Evolutionary conservation across 1,284 basidiomycete species (phyloP).

Genomic region (Tausonia pullulans): DNA sequence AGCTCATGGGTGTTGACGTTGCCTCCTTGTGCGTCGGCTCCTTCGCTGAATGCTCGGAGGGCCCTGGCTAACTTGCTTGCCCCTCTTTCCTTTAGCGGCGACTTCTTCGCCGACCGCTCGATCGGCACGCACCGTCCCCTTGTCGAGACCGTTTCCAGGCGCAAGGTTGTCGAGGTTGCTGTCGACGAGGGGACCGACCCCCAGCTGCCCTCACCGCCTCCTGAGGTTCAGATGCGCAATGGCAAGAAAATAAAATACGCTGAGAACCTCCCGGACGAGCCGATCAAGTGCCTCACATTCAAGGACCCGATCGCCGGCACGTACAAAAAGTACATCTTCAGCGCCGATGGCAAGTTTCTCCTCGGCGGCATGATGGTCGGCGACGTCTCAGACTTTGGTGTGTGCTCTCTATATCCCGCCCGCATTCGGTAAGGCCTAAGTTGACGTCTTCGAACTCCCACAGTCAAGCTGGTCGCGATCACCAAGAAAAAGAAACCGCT

Average conservation of each 20-base stretch:
- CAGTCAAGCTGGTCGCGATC: conserved; percentile 55
- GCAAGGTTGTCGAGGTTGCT: not conserved
- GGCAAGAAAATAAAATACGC: conserved; percentile 15
- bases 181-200: not conserved
- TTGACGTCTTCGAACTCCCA: not conserved
- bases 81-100: conserved; percentile 45
- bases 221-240: not conserved
- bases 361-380: conserved; percentile 74
- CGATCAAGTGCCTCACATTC: conserved; percentile 53
- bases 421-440: not conserved
- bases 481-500: conserved; percentile 63
- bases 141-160: conserved; percentile 19
- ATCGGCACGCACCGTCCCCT: conserved; percentile 16
- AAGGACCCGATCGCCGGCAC: conserved; percentile 56
- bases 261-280: conserved; percentile 14
- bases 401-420: not conserved
- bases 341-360: conserved; percentile 58
- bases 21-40: conserved; percentile 21
- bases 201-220: not conserved
- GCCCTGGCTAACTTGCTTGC: conserved; percentile 29
- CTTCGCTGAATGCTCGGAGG: not conserved
- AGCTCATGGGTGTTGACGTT: conserved; percentile 63
- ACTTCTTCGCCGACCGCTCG: conserved; percentile 57
- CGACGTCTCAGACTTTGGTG: conserved; percentile 49
- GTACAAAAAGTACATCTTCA: conserved; percentile 71